These are phyloP conservation scores for Tricholoma sp. DNA, from an alignment of 768 basidiomycete genomes.

Conservation along the genomic window DNA sequence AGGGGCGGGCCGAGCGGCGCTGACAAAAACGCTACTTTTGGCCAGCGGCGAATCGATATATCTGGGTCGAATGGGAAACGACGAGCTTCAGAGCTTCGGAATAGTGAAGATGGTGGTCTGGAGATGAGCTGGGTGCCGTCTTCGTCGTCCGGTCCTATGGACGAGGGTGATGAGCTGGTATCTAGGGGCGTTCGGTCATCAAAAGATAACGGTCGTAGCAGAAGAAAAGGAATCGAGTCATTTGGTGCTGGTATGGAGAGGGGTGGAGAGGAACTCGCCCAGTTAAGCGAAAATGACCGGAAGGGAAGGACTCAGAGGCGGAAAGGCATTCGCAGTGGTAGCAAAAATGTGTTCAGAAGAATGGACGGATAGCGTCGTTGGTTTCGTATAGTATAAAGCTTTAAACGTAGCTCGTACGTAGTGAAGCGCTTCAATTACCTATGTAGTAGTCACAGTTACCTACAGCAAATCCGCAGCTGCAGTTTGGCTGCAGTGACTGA, in stretches of 20 bases:
- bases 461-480: too few relatives aligned
- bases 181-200: slow-evolving; percentile 18
- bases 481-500: too few relatives aligned
- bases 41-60: slow-evolving; percentile 50
- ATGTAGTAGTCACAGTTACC: too few relatives aligned
- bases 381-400: neutral
- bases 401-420: neutral
- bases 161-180: slow-evolving; percentile 26
- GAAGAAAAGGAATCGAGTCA: slow-evolving; percentile 61
- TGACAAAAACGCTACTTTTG: slow-evolving; percentile 61
- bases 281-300: slow-evolving; percentile 60
- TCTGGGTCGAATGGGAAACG: slow-evolving; percentile 12
- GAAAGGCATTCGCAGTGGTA: slow-evolving; percentile 81
- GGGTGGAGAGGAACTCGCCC: slow-evolving; percentile 48
- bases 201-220: slow-evolving; percentile 26
- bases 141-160: slow-evolving; percentile 29
- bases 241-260: slow-evolving; percentile 91
- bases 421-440: too few relatives aligned
- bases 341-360: slow-evolving; percentile 74
- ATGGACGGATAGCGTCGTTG: slow-evolving; percentile 16
- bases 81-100: slow-evolving; percentile 15
- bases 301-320: slow-evolving; percentile 77
- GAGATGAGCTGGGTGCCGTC: slow-evolving; percentile 84
- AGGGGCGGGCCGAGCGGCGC: slow-evolving; percentile 18
- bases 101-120: slow-evolving; percentile 57